Base-by-base conservation (phyloP, 1,284 basidiomycete species). In the Abortiporus biennis region DNA sequence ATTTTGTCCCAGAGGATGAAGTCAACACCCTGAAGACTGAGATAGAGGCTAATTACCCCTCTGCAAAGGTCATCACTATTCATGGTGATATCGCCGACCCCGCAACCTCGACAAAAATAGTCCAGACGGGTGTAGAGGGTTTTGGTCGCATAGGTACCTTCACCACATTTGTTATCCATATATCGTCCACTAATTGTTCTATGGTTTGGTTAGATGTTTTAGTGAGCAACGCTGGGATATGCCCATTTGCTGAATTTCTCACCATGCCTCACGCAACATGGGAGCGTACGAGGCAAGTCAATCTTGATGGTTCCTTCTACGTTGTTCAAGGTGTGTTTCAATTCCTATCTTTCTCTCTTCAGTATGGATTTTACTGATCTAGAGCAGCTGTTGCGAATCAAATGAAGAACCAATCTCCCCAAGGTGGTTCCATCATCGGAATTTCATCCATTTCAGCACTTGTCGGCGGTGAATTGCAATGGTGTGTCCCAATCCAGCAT, bases 231-330 rank as follows among this genome's bases (percentile, higher is more conserved):
- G 85, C 85, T 16, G 85, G 86, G 8, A 88, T 89, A 47, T 90
- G 88, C 55, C 85, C 85, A 1, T 89, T 90, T 61, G 76, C 82
- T 44, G 75, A 85, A 33, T 88, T 90, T 59, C 66, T 90, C 51
- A 77, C 76, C n/a, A 83, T 89, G 75, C 78, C 84, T 3, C 70
- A 77, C 44, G 67, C 73, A 5, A 73, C 76, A 24, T 88, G 83
- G 82, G 75, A 81, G 48, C 66, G 74, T 34, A 86, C 83, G 6
- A 75, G 83, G 27, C 72, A 78, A 53, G 83, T 88, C 31, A 89
- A 90, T 54, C 69, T 88, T 13, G 85, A 89, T 55, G 86, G 87
- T 3, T 78, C 84, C 0, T 89, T 90, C 64, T 89, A 79, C 57
- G 67, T 85, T 31, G 75, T 78, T 0, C 85, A 90, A 71, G 78